Percentiles rank a stretch among this genome's conserved stretches.
Conservation (phyloP, 140 eudicot species). For the Ambrosia hybrid region DNA sequence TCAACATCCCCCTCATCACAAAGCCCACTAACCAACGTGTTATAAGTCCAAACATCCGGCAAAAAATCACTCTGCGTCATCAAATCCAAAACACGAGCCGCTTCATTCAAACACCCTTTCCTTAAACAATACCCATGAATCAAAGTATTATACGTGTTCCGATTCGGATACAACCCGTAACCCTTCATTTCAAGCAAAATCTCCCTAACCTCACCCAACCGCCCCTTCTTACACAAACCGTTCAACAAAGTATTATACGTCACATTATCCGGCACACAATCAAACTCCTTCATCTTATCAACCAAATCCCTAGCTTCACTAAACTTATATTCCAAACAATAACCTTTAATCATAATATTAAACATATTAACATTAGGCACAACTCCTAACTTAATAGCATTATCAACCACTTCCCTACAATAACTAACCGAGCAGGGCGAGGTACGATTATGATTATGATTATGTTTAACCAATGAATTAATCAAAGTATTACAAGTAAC, state of each 20-base stretch:
- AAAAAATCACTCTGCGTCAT: constrained; percentile 55
- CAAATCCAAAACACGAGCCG: constrained; percentile 51
- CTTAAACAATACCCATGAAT: constrained; percentile 60
- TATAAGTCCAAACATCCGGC: constrained; percentile 83
- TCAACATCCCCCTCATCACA: constrained; percentile 56
- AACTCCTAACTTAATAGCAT: constrained; percentile 49
- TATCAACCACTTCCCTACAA: constrained; percentile 54
- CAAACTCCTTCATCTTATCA: constrained; percentile 47
- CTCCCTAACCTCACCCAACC: constrained; percentile 50
- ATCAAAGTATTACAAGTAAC: constrained; percentile 60
- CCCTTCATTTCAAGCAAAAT: constrained; percentile 59
- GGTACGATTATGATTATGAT: constrained; percentile 25
- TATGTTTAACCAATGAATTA: constrained; percentile 56
- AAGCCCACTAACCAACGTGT: constrained; percentile 54
- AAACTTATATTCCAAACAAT: constrained; percentile 54
- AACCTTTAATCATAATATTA: constrained; percentile 60
- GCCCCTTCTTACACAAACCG: constrained; percentile 58
- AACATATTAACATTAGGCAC: constrained; percentile 55
- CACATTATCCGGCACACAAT: constrained; percentile 62
- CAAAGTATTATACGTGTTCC: constrained; percentile 65
- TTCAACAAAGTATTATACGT: constrained; percentile 69
- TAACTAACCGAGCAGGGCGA: constrained; percentile 34
- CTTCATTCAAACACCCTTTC: constrained; percentile 64
- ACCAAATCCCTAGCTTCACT: constrained; percentile 53
- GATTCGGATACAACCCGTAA: constrained; percentile 58